Base-by-base conservation (phyloP, 805 yeast genomes). In the Hanseniaspora singularis region DNA sequence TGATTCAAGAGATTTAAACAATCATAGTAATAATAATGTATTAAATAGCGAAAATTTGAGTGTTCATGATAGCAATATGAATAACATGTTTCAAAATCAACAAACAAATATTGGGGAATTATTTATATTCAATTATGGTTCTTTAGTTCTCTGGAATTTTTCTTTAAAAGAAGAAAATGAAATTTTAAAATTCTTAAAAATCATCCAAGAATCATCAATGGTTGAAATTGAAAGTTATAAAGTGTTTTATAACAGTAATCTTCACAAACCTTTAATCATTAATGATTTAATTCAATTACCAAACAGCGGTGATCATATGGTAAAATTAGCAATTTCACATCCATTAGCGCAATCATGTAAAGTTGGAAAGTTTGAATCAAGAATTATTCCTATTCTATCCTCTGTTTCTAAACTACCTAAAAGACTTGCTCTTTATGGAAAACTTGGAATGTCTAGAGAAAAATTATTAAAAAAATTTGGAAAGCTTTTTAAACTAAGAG, bases 91-190 rank as follows among this genome's bases (percentile, higher is more conserved):
- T n/a, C n/a, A n/a, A n/a, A n/a, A n/a, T n/a, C n/a, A n/a, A n/a
- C n/a, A n/a, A n/a, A n/a, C n/a, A n/a, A n/a, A 33, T 16, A 84
- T 79, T 59, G 89, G 96, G 0, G 97, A 89, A 57, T 72, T 92
- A 69, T 92, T 92, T 57, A 74, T 92, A 12, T 77, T 89, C 59
- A 79, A 77, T 45, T 92, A 92, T 60, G 98, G 98, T 18, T 94
- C 89, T 12, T 86, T 92, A n/a, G 96, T 92, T 18, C 88, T 92
- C 57, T 92, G 98, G 98, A 92, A 92, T 58, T 87, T 92, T 55
- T 77, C 89, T 2, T 96, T 87, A 58, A 69, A 75, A 7, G 96
- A 92, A 58, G 98, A 92, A 57, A 87, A 87, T 65, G 92, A 89
- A 56, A 77, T 92, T 16, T 70, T 92, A 47, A 97, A 96, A 1